Evolutionary conservation across 148 eudicot genomes (phyloP).

Genomic region (Camellia japonica): DNA sequence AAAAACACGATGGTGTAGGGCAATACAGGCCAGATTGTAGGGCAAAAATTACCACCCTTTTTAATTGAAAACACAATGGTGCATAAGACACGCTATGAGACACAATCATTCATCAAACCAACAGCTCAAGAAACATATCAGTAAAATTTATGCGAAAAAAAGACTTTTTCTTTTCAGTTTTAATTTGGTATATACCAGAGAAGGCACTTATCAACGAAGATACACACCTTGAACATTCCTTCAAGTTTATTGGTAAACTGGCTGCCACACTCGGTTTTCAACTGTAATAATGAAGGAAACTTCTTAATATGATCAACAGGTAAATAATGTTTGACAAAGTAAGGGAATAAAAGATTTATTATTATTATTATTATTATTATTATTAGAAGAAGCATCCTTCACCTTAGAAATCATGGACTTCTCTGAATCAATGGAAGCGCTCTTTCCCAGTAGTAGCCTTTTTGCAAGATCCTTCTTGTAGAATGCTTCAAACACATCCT

Average conservation of each 20-base stretch:
- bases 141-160: background rate
- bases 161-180: background rate
- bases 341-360: background rate
- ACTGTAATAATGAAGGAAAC: conserved; percentile 42
- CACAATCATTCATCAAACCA: background rate
- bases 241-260: conserved; percentile 94
- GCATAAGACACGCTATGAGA: background rate
- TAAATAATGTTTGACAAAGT: background rate
- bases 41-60: background rate
- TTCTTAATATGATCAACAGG: conserved; percentile 15
- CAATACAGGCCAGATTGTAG: background rate
- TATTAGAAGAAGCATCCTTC: background rate
- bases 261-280: conserved; percentile 95
- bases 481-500: conserved; percentile 97
- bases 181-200: background rate
- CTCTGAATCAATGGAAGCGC: conserved; percentile 96
- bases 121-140: background rate
- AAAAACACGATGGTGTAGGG: too few relatives aligned
- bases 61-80: background rate
- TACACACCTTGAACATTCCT: conserved; percentile 92
- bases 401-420: conserved; percentile 96
- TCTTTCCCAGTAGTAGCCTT: conserved; percentile 85
- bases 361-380: too few relatives aligned
- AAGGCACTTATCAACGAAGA: conserved; percentile 2
- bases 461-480: conserved; percentile 95